Base-by-base conservation (phyloP, 805 yeast species). In the Maudiozyma saulgeensis region DNA sequence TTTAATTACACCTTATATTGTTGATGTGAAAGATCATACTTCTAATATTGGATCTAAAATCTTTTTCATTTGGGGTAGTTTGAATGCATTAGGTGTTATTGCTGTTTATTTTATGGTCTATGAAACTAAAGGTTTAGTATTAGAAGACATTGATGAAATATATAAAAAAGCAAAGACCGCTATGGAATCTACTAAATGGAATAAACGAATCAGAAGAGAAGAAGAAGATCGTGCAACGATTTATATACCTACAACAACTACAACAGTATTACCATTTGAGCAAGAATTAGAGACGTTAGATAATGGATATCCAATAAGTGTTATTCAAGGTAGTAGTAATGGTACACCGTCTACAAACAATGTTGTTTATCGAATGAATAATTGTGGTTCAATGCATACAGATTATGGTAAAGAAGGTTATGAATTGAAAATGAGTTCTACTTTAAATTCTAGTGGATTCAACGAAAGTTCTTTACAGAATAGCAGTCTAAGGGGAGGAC, bases 121-220 rank as follows among this genome's bases (percentile, higher is more conserved):
- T 67, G 93, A 86, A 63, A 87, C 96, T 0, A 82, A 79, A 58
- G 95, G 95, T 0, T 71, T 87, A 46, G 79, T 81, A 58, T 74
- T 87, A 62, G 96, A 87, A 67, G 88, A 87, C 56, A 82, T 87
- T 47, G 90, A 87, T 68, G 86, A 80, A 53, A 71, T 87, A 70
- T 87, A 82, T 61, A 73, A 76, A 46, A 71, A 73, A 35, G 81
- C 90, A 56, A 67, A 75, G 41, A 75, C 63, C 59, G 83, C 89
- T 1, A 63, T 76, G 16, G 64, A 64, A 11, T 81, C 87, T 0
- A 54, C 66, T 12, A 61, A 66, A 28, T 81, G 80, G 69, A 67
- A 64, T 47, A 52, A 51, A 19, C 51, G 48, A 25, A 57, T 62
- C 8, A 25, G 31, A 50, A 59, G 37, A 49, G 56, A 49, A 45